Percentiles rank a stretch among this genome's conserved stretches.
Conservation (phyloP, 2,329 filamentous ascomycete genomes). For the Simplicillium aogashimaense region DNA sequence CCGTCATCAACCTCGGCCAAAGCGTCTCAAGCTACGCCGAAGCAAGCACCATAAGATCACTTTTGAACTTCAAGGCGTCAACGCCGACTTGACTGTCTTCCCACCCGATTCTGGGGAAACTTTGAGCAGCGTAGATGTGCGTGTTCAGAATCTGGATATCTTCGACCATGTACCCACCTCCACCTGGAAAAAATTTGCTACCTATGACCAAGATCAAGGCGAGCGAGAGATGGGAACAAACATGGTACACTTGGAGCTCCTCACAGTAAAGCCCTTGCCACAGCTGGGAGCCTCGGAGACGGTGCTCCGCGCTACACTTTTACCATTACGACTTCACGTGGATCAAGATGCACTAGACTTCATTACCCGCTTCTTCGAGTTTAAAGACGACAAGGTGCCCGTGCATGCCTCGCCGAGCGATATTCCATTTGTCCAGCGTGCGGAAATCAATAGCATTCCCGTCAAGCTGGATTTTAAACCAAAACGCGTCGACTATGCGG, state of each 20-base stretch:
- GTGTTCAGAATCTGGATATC: slow-evolving; percentile 74
- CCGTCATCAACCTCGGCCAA: slow-evolving; percentile 34
- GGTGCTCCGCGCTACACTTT: slow-evolving; percentile 66
- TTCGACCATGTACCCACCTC: slow-evolving; percentile 93
- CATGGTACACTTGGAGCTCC: slow-evolving; percentile 83
- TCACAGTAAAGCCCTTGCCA: slow-evolving; percentile 78
- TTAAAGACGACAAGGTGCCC: slow-evolving; percentile 67
- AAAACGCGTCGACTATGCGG: slow-evolving; percentile 92
- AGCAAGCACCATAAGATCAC: slow-evolving; percentile 93
- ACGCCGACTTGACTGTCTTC: slow-evolving; percentile 73
- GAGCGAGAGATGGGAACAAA: slow-evolving; percentile 75
- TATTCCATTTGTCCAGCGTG: slow-evolving; percentile 77
- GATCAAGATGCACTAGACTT: slow-evolving; percentile 98
- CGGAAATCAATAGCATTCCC: slow-evolving; percentile 74
- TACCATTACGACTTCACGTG: slow-evolving; percentile 85
- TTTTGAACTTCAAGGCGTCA: slow-evolving; percentile 80
- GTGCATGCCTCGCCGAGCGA: slow-evolving; percentile 54
- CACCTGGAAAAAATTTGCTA: slow-evolving; percentile 97
- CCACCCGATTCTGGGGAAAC: slow-evolving; percentile 70
- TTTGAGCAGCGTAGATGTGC: slow-evolving; percentile 76
- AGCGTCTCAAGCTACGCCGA: slow-evolving; percentile 64
- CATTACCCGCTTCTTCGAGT: slow-evolving; percentile 94
- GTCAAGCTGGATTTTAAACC: slow-evolving; percentile 93
- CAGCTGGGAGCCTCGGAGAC: slow-evolving; percentile 84
- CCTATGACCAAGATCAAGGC: slow-evolving; percentile 82